Evolutionary conservation across 2,329 filamentous ascomycete species (phyloP).

Genomic region (Ceratocystis papillata): DNA sequence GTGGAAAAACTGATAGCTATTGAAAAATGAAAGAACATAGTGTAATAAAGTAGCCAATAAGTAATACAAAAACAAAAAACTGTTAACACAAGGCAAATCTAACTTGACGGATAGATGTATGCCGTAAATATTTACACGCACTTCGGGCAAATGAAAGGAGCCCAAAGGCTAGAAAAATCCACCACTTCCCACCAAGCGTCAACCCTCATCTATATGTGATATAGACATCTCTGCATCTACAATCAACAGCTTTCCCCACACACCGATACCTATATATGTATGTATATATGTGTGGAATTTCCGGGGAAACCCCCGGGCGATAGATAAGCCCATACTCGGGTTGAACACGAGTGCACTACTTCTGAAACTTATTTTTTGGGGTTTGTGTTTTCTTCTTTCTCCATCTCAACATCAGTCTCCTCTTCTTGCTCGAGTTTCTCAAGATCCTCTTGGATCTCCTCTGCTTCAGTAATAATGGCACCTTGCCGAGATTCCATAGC

Average conservation of each 20-base stretch:
- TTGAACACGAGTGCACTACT: neutral
- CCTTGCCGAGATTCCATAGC: conserved; percentile 27
- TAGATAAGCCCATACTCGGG: neutral
- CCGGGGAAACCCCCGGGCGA: too few species aligned
- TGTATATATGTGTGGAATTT: neutral
- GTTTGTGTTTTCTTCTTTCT: conserved; percentile 1
- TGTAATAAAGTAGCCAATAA: conserved; percentile 12
- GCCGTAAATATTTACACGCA: conserved; percentile 22
- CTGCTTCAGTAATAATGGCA: conserved; percentile 40
- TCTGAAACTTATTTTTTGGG: conserved; percentile 12
- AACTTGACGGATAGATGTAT: conserved; percentile 4
- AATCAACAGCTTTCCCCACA: neutral
- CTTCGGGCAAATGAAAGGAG: neutral
- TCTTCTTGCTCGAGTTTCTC: conserved; percentile 34
- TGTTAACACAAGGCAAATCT: conserved; percentile 15
- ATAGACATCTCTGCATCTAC: too few species aligned
- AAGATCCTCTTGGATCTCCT: conserved; percentile 43
- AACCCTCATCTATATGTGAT: too few species aligned
- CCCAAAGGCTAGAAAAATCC: conserved; percentile 7
- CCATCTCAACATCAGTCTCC: conserved; percentile 29
- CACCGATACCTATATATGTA: neutral
- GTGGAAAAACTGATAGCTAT: neutral
- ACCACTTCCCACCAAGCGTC: neutral
- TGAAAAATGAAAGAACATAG: neutral
- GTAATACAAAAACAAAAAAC: conserved; percentile 19